phyloP scores from a whole-genome alignment of 2,329 filamentous ascomycete species.

The Talaromyces albobiverticillius region DNA sequence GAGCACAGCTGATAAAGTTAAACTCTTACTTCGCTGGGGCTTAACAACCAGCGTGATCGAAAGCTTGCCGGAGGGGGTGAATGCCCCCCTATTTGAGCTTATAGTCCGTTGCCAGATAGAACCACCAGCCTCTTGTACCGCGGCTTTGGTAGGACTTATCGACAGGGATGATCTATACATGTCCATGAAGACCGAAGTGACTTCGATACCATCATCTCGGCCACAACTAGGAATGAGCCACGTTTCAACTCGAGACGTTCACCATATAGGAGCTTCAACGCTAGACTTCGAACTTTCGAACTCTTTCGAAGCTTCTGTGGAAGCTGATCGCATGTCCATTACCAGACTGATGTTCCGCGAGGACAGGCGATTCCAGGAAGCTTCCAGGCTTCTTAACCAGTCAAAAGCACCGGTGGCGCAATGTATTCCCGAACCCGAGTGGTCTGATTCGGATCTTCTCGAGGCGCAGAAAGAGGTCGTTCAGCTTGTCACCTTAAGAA shows the following conservation, averaged over 20 bases:
- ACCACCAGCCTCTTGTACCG: slow-evolving; percentile 74
- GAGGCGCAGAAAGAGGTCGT: slow-evolving; percentile 91
- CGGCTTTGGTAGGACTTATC: slow-evolving; percentile 69
- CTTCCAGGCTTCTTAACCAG: slow-evolving; percentile 79
- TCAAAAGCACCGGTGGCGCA: slow-evolving; percentile 75
- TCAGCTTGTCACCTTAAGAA: slow-evolving; percentile 79
- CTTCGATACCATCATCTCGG: slow-evolving; percentile 30
- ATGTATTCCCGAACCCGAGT: slow-evolving; percentile 69
- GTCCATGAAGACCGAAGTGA: slow-evolving; percentile 54
- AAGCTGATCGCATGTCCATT: slow-evolving; percentile 77
- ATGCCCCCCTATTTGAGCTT: slow-evolving; percentile 75
- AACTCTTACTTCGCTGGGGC: slow-evolving; percentile 68
- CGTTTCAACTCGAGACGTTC: slow-evolving; percentile 69
- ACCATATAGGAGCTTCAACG: slow-evolving; percentile 63
- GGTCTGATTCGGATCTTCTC: slow-evolving; percentile 81
- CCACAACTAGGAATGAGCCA: slow-evolving; percentile 55
- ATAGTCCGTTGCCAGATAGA: slow-evolving; percentile 81
- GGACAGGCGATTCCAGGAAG: slow-evolving; percentile 85
- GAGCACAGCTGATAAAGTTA: slow-evolving; percentile 62
- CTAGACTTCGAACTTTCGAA: slow-evolving; percentile 50
- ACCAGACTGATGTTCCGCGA: slow-evolving; percentile 87
- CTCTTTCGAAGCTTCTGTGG: slow-evolving; percentile 73
- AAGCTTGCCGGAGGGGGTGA: slow-evolving; percentile 80
- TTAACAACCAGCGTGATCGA: slow-evolving; percentile 66
- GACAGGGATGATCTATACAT: slow-evolving; percentile 77